A percentile compares a stretch with the other conserved stretches of the same genome.
These are phyloP conservation scores for Aphanomyces astaci DNA, from an alignment of 352 stramenopile species.

Conservation along the genomic window DNA sequence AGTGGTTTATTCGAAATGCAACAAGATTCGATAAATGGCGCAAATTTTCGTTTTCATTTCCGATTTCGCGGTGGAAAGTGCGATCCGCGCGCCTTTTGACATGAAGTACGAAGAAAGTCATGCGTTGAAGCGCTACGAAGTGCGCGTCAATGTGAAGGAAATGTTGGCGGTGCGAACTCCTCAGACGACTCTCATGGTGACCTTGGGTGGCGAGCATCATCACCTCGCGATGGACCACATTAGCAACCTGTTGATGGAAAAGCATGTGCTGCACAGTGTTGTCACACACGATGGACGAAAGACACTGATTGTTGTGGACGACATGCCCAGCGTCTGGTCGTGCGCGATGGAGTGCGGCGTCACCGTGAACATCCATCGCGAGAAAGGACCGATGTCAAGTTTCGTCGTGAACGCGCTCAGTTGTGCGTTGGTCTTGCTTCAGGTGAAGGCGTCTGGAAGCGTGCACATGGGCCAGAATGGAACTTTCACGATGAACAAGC, in stretches of 20 bases:
- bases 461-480: slow-evolving; percentile 9
- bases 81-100: background rate
- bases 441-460: slow-evolving; percentile 9
- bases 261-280: slow-evolving; percentile 6
- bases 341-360: background rate
- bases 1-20: slow-evolving; percentile 2
- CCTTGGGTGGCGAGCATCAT: background rate
- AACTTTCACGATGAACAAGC: slow-evolving; percentile 18
- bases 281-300: background rate
- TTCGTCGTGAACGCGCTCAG: slow-evolving; percentile 18
- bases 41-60: background rate
- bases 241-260: slow-evolving; percentile 7
- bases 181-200: slow-evolving; percentile 15
- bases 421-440: slow-evolving; percentile 15
- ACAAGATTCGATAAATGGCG: slow-evolving; percentile 16
- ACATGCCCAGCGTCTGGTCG: slow-evolving; percentile 5
- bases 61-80: slow-evolving; percentile 5
- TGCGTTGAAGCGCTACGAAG: background rate
- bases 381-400: slow-evolving; percentile 17
- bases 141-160: slow-evolving; percentile 3
- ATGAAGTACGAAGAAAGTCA: slow-evolving; percentile 15
- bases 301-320: slow-evolving; percentile 8
- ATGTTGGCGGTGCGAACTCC: background rate
- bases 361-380: slow-evolving; percentile 16
- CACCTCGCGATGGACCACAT: background rate